Evolutionary conservation across 345 rosid species (phyloP), one percentile per base, ranked within the genome.

Genomic region (Cochlearia excelsa): DNA sequence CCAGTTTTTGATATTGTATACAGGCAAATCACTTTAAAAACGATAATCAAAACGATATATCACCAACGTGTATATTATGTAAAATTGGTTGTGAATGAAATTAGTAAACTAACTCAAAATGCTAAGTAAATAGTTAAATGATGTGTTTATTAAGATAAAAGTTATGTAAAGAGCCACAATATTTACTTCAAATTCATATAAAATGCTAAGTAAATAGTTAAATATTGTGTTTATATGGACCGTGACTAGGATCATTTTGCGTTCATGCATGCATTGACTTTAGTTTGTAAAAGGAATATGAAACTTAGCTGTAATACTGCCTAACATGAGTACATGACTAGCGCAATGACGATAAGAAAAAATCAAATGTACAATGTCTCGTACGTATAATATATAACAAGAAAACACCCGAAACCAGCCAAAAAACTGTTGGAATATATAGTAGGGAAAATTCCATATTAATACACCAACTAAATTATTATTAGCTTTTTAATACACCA

Each of bases 301-400:
- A 57, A 57, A 66, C 58, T 59, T 67, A 67, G 66, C 66, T 67
- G 60, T 67, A 45, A 49, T 46, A 27, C 16, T 67, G 29, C 29
- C n/a, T n/a, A n/a, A n/a, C n/a, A n/a, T n/a, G n/a, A 29, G 46
- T 44, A 53, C 49, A 60, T 68, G 66, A 59, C 61, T 53, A 30
- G 4, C 7, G 56, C 72, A 60, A 39, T 68, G 72, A 67, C 71
- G 71, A 67, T 31, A 67, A 67, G 54, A 51, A 0, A 8, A 37
- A 45, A 68, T 59, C 66, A 59, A 53, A 59, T 7, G 26, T 30
- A 53, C 59, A 67, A 59, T 31, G 52, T 60, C 66, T 60, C 38
- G 56, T 60, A 53, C 44, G 50, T 68, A 33, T 59, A 11, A 39
- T 68, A 33, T 59, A 11, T 6, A 9, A 9, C 8, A 3, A 34